Percentiles rank a stretch among this genome's conserved stretches.
These are phyloP conservation scores for Pythium vanterpoolii DNA, from an alignment of 352 stramenopile genomes.

Conservation along the genomic window DNA sequence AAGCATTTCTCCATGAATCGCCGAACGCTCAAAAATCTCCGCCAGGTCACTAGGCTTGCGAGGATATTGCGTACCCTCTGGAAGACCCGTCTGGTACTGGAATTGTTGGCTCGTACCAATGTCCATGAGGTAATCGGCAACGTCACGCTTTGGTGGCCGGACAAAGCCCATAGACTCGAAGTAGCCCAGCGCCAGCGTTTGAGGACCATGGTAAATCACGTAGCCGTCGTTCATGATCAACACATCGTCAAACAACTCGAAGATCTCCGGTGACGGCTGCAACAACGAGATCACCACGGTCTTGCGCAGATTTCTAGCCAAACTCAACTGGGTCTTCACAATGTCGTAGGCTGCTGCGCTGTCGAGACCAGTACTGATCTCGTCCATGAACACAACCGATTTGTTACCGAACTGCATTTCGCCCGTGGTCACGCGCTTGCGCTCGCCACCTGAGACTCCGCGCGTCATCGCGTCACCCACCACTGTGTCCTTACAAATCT, in stretches of 20 bases:
- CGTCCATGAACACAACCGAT: no score
- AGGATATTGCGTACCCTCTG: neutral
- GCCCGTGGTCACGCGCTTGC: no score
- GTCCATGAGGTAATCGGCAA: slow-evolving; percentile 90
- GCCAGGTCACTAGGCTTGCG: slow-evolving; percentile 22
- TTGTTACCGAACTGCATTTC: no score
- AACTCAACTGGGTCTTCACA: no score
- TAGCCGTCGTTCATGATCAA: slow-evolving; percentile 89
- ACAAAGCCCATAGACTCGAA: slow-evolving; percentile 78
- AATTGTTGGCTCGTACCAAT: slow-evolving; percentile 21
- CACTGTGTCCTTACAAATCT: no score
- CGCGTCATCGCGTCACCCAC: no score
- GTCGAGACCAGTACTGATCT: no score
- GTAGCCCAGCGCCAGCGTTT: slow-evolving; percentile 56
- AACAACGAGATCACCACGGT: no score
- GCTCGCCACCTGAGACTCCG: no score
- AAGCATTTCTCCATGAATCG: slow-evolving; percentile 22
- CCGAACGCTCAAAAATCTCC: slow-evolving; percentile 18
- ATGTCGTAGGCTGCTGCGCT: no score
- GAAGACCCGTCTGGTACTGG: slow-evolving; percentile 11
- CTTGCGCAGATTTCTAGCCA: no score
- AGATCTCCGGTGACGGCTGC: slow-evolving; percentile 92
- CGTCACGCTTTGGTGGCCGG: slow-evolving; percentile 61
- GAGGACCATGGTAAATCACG: slow-evolving; percentile 86
- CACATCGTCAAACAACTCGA: slow-evolving; percentile 92